Evolutionary conservation across 805 yeast species (phyloP).

Genomic region (Myxozyma lipomycoides): DNA sequence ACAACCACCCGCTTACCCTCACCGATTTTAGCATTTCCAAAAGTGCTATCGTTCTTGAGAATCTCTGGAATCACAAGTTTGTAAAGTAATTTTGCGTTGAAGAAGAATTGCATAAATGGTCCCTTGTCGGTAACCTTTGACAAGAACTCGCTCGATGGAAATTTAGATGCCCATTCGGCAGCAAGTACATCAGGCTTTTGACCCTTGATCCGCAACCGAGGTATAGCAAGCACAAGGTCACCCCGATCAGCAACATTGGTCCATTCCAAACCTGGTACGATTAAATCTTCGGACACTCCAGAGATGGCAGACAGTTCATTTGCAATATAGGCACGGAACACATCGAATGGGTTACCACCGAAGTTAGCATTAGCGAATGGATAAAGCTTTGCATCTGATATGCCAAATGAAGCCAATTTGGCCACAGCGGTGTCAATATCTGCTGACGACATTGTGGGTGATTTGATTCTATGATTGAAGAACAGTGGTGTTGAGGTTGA

Average conservation of each 20-base stretch:
- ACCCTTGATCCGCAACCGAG: constrained; percentile 80
- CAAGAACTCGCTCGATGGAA: constrained; percentile 69
- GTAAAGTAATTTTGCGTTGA: constrained; percentile 61
- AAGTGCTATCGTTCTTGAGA: constrained; percentile 48
- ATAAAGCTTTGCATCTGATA: constrained; percentile 3
- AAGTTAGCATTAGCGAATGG: constrained; percentile 45
- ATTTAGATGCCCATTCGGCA: constrained; percentile 68
- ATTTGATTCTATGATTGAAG: no score
- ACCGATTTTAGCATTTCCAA: constrained; percentile 75
- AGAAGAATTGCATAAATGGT: constrained; percentile 85
- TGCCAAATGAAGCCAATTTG: constrained; percentile 8
- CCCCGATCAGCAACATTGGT: constrained; percentile 85
- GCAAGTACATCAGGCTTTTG: constrained; percentile 73
- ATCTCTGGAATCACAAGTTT: constrained; percentile 67
- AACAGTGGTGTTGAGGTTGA: no score
- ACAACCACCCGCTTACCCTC: constrained; percentile 64
- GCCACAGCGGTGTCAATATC: not conserved
- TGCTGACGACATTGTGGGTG: not conserved
- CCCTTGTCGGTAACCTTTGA: constrained; percentile 76
- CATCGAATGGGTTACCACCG: constrained; percentile 73
- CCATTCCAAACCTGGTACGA: constrained; percentile 83
- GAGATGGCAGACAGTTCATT: constrained; percentile 69
- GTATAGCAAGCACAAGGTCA: constrained; percentile 87
- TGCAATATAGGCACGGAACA: constrained; percentile 85
- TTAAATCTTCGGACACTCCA: constrained; percentile 63